These are phyloP conservation scores for Crotalaria pallida DNA, from an alignment of 306 rosid species.

Conservation along the genomic window DNA sequence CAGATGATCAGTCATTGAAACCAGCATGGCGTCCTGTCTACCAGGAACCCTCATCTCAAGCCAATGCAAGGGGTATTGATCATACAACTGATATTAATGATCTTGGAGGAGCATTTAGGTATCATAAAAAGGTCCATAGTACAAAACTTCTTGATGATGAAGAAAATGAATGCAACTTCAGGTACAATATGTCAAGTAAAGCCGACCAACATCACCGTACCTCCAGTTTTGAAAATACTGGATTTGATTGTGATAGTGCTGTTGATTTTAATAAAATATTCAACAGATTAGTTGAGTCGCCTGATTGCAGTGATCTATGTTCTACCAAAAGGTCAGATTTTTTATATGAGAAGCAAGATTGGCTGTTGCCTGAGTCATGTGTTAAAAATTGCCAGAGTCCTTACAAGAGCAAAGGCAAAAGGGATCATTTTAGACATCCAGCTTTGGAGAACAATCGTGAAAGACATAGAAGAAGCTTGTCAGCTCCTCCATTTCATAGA, in stretches of 20 bases:
- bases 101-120: conserved; percentile 26
- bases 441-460: conserved; percentile 23
- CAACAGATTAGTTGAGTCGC: conserved; percentile 25
- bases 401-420: conserved; percentile 26
- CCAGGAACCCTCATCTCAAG: conserved; percentile 27
- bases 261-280: conserved; percentile 22
- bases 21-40: conserved; percentile 31
- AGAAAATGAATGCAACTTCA: conserved; percentile 33
- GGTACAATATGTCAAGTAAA: conserved; percentile 26
- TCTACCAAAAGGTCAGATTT: conserved; percentile 29
- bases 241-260: conserved; percentile 30
- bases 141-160: conserved; percentile 19
- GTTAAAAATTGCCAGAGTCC: conserved; percentile 25
- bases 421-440: conserved; percentile 20
- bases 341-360: conserved; percentile 29
- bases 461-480: conserved; percentile 62
- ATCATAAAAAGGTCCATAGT: conserved; percentile 25
- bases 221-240: conserved; percentile 32
- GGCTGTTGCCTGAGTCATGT: conserved; percentile 26
- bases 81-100: conserved; percentile 32
- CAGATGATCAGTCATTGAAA: conserved; percentile 27
- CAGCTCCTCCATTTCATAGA: conserved; percentile 80
- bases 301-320: conserved; percentile 14
- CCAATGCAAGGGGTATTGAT: conserved; percentile 32
- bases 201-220: conserved; percentile 27